A percentile compares a stretch with the other conserved stretches of the same genome.
phyloP scores from a whole-genome alignment of 441 rosid genomes.

The Breynia disticha region DNA sequence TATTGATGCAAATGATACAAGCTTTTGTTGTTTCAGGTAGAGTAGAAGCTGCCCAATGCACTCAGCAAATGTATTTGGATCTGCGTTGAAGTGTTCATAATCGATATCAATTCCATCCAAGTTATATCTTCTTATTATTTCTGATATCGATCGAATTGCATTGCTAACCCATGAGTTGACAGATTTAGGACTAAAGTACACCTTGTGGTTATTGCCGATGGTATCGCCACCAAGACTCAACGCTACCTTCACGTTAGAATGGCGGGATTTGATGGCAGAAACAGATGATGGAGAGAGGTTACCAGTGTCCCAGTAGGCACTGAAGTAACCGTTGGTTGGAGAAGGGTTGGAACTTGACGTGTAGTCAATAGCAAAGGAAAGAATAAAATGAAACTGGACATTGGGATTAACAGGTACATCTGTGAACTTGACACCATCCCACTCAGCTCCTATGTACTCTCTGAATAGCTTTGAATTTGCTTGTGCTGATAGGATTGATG shows the following conservation, averaged over 20 bases:
- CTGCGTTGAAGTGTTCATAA: slow-evolving; percentile 39
- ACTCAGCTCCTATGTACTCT: slow-evolving; percentile 57
- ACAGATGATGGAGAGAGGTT: slow-evolving; percentile 30
- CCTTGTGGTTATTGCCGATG: slow-evolving; percentile 1
- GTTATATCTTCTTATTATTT: slow-evolving; percentile 22
- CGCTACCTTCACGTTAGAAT: slow-evolving; percentile 41
- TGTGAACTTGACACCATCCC: slow-evolving; percentile 27
- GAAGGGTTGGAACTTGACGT: slow-evolving; percentile 20
- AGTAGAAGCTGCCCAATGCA: slow-evolving; percentile 34
- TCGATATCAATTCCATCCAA: slow-evolving; percentile 47
- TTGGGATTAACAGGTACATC: slow-evolving; percentile 37
- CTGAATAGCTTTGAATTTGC: slow-evolving; percentile 44
- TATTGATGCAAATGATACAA: slow-evolving; percentile 34
- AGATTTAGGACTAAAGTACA: slow-evolving; percentile 30
- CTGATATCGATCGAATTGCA: slow-evolving; percentile 34
- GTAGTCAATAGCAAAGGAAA: slow-evolving; percentile 53
- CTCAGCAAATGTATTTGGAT: slow-evolving; percentile 40
- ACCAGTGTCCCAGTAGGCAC: slow-evolving; percentile 31
- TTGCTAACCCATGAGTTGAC: slow-evolving; percentile 44
- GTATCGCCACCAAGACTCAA: slow-evolving; percentile 55
- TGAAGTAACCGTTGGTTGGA: slow-evolving; percentile 43
- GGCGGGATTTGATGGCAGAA: slow-evolving; percentile 29
- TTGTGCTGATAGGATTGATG: slow-evolving; percentile 17
- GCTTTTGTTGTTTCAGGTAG: slow-evolving; percentile 25
- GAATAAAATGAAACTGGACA: slow-evolving; percentile 48